Evolutionary conservation across 306 rosid genomes (phyloP).

Genomic region (Quillaja saponaria): DNA sequence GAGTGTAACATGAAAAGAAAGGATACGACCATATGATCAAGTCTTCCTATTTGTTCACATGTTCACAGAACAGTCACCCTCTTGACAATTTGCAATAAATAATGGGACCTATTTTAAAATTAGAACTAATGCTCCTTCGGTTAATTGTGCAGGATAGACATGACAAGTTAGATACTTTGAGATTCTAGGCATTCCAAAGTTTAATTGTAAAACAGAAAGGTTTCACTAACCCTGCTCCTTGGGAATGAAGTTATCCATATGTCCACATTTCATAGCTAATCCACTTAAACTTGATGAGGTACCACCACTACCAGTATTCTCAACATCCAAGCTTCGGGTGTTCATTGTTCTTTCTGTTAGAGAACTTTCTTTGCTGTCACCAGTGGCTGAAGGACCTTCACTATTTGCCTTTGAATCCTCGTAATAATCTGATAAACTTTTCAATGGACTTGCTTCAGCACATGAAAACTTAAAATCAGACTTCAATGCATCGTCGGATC

Average conservation of each 20-base stretch:
- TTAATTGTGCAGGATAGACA: too few relatives aligned
- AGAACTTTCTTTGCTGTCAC: constrained; percentile 34
- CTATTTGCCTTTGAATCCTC: constrained; percentile 38
- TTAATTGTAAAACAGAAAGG: too few relatives aligned
- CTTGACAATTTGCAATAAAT: too few relatives aligned
- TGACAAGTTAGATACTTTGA: too few relatives aligned
- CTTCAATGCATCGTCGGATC: constrained; percentile 59
- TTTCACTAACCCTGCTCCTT: constrained; percentile 59
- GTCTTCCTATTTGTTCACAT: too few relatives aligned
- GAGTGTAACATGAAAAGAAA: too few relatives aligned
- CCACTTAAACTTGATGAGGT: constrained; percentile 38
- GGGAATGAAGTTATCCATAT: constrained; percentile 32
- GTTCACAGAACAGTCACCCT: too few relatives aligned
- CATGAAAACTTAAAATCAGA: constrained; percentile 53
- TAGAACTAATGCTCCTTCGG: too few relatives aligned
- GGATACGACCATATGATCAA: too few relatives aligned
- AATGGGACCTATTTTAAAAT: too few relatives aligned
- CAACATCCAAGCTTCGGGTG: constrained; percentile 38
- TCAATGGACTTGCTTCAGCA: constrained; percentile 49
- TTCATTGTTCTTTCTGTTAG: constrained; percentile 28
- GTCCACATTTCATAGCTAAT: constrained; percentile 37
- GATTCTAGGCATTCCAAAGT: too few relatives aligned
- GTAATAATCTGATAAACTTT: constrained; percentile 40
- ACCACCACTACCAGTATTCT: constrained; percentile 34
- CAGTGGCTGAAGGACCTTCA: constrained; percentile 35